Evolutionary conservation across 805 yeast species (phyloP), one percentile per base, ranked within the genome.

Genomic region (Ogataea methanolica): DNA sequence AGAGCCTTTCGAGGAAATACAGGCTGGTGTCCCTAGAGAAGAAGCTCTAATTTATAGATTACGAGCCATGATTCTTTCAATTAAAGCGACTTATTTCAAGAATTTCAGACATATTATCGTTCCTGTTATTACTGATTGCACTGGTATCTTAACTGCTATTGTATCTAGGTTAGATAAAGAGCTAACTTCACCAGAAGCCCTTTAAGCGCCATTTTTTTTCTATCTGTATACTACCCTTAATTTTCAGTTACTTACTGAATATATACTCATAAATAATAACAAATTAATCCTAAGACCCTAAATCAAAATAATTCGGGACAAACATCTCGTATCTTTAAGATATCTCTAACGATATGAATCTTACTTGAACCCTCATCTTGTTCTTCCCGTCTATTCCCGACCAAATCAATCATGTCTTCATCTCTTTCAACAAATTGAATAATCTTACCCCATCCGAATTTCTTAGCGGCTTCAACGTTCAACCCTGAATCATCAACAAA

Each of bases 401-500:
- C 54, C 41, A 75, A 49, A 17, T 60, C 65, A 14, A 75, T 68
- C 41, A 69, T 62, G 48, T 79, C 87, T 36, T 75, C 78, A 35
- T 77, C 83, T 29, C 80, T 71, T 63, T 92, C 97, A n/a, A 85
- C 80, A 54, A 78, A 81, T 58, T 88, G 94, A 36, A 86, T 70
- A 5, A 85, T 79, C 45, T 78, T 74, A 17, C 80, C 82, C 79
- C 92, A 85, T 1, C 94, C 96, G 45, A 83, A 70, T 17, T 75
- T 64, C 31, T 73, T 65, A 0, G 97, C 96, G 0, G 94, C 88
- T 46, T 73, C 74, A 39, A 88, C 84, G 59, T 92, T 92, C 46
- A 82, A 71, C 43, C 79, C 85, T 48, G 96, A 84, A 65, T 92
- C 99, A 66, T 92, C 99, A 12, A 92, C 81, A 60, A 88, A 94